These are phyloP conservation scores for Forsythia suspensa DNA, from an alignment of 257 asterid species.

Conservation along the genomic window DNA sequence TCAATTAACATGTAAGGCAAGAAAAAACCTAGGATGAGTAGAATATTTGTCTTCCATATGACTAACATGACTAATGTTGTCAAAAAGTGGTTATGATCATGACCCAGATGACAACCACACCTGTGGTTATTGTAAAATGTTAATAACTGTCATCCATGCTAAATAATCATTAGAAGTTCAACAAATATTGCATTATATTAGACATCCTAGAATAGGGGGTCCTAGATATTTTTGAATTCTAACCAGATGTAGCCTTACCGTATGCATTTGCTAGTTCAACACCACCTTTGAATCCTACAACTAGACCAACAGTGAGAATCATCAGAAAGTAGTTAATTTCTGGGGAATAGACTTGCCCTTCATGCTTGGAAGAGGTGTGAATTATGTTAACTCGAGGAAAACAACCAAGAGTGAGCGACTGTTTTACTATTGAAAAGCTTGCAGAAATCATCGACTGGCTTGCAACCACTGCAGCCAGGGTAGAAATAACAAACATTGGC, in stretches of 20 bases:
- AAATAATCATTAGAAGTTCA: neutral
- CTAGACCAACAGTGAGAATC: slow-evolving; percentile 47
- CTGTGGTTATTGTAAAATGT: slow-evolving; percentile 10
- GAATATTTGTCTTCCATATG: slow-evolving; percentile 48
- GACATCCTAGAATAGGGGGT: neutral
- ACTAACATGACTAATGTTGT: slow-evolving; percentile 59
- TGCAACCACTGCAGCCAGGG: slow-evolving; percentile 49
- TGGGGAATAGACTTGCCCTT: slow-evolving; percentile 77
- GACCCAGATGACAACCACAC: slow-evolving; percentile 76
- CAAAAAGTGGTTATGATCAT: slow-evolving; percentile 69
- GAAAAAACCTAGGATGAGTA: slow-evolving; percentile 50
- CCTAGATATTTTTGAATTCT: neutral
- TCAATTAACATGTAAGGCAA: slow-evolving; percentile 56
- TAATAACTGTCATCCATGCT: neutral
- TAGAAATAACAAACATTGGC: slow-evolving; percentile 76
- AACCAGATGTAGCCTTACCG: slow-evolving; percentile 30
- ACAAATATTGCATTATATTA: neutral
- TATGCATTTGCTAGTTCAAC: slow-evolving; percentile 65
- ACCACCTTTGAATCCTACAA: slow-evolving; percentile 53
- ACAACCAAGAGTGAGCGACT: slow-evolving; percentile 62
- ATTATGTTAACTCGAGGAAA: slow-evolving; percentile 65
- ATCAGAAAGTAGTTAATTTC: slow-evolving; percentile 53
- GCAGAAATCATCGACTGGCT: slow-evolving; percentile 86
- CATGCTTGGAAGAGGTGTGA: slow-evolving; percentile 64
- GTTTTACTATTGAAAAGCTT: slow-evolving; percentile 66